Evolutionary conservation across 2,329 filamentous ascomycete genomes (phyloP), one percentile per base, ranked within the genome.

Genomic region (Fusarium mangiferae): DNA sequence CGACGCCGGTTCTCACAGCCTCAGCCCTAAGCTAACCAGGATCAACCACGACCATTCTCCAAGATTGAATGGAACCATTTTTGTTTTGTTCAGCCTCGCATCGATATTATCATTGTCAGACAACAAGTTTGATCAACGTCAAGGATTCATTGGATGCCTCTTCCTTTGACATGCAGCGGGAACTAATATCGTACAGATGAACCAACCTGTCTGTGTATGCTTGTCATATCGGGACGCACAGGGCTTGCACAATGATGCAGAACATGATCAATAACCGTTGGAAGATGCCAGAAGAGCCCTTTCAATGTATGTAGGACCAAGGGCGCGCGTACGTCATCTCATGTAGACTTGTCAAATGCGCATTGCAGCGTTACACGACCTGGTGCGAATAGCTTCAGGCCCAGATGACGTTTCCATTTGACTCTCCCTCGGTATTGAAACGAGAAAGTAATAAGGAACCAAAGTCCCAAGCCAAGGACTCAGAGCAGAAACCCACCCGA

Each of bases 101-200:
- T 67, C 52, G 14, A 33, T 46, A 62, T 55, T 26, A 26, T 33
- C 42, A 33, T 17, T 41, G 44, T 56, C 17, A 33, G 39, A 24
- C 18, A 14, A 51, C 2, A 17, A 48, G 39, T 57, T 59, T 65
- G 60, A 71, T 75, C 62, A 62, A 68, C 66, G 33, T 71, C 39
- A 44, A 60, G 55, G 62, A 72, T 66, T 71, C 58, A 78, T 74
- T 75, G 75, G 75, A 77, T 77, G 75, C 75, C 75, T 77, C 75
- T 77, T 70, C 46, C 49, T 58, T 61, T 59, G 46, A 62, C 72
- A 42, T 67, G 58, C 72, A 72, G 68, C 75, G 75, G 75, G 75
- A 77, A 48, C 75, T 77, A 77, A 72, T n/a, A 65, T 65, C 44
- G 64, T 46, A 76, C 64, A 75, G 55, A 41, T 30, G 44, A 46